Conservation (phyloP, 208 protist species). For the Acanthamoeba royreba region DNA sequence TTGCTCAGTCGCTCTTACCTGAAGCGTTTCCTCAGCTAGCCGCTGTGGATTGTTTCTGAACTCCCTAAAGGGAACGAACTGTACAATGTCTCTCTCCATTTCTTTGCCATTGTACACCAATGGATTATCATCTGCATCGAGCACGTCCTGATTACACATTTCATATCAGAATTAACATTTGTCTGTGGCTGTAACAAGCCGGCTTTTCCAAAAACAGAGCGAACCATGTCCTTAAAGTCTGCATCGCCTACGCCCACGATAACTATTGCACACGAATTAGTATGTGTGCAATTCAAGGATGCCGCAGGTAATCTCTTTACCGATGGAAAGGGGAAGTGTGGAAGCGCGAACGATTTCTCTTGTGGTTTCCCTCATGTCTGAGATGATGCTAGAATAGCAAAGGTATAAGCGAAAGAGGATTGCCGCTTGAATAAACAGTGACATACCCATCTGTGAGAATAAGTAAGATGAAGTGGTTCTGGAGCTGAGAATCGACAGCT, state of each 20-base stretch:
- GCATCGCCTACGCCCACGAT: conserved; percentile 58
- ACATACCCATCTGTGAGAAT: conserved; percentile 17
- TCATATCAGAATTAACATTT: not conserved
- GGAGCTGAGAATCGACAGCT: not conserved
- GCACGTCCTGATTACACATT: not conserved
- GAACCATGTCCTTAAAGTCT: conserved; percentile 56
- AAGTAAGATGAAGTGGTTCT: conserved; percentile 17
- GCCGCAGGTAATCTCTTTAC: not conserved
- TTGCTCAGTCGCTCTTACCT: not conserved
- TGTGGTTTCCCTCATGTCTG: conserved; percentile 52
- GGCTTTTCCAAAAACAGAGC: too few relatives aligned
- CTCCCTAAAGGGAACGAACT: conserved; percentile 75
- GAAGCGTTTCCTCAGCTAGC: conserved; percentile 33
- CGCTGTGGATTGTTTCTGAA: conserved; percentile 50
- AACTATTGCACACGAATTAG: not conserved
- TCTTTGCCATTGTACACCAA: conserved; percentile 39
- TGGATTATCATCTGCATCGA: conserved; percentile 58
- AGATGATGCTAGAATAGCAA: conserved; percentile 50
- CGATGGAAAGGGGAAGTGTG: conserved; percentile 19
- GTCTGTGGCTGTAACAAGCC: not conserved
- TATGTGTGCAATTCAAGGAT: not conserved
- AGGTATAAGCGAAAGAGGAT: not conserved
- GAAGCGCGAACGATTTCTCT: conserved; percentile 43
- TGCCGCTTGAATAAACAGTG: not conserved
- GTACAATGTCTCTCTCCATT: conserved; percentile 59